Evolutionary conservation across 805 yeast genomes (phyloP).

Genomic region (Kodamaea kaohsiungensis): DNA sequence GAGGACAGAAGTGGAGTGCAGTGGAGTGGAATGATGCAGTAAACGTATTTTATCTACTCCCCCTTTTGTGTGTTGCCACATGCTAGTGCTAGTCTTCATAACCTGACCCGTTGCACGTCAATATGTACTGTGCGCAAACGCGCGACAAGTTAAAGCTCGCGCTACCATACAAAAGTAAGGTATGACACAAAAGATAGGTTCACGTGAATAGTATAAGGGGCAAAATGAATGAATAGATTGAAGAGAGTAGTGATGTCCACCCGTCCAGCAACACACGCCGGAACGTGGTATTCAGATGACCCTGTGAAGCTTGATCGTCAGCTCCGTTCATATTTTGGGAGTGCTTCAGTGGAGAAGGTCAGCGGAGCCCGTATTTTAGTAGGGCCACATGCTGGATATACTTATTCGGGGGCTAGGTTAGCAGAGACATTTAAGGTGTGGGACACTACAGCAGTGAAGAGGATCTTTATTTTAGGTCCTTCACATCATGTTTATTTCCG

Average conservation of each 20-base stretch:
- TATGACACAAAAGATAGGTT: not conserved
- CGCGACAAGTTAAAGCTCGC: not conserved
- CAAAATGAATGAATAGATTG: not conserved
- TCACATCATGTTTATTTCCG: slow-evolving; percentile 85
- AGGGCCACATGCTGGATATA: slow-evolving; percentile 83
- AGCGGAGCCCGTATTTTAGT: slow-evolving; percentile 42
- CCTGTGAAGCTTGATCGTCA: slow-evolving; percentile 47
- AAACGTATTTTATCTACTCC: too few species aligned
- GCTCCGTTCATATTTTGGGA: slow-evolving; percentile 47
- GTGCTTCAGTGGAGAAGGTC: slow-evolving; percentile 30
- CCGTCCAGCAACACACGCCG: slow-evolving; percentile 84
- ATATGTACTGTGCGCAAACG: not conserved
- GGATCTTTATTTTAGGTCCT: slow-evolving; percentile 87
- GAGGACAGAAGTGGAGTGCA: too few species aligned
- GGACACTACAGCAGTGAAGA: slow-evolving; percentile 56
- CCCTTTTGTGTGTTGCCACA: too few species aligned
- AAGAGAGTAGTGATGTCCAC: slow-evolving; percentile 16
- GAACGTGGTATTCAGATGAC: slow-evolving; percentile 77
- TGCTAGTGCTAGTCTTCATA: not conserved
- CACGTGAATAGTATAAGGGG: not conserved
- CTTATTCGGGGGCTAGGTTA: slow-evolving; percentile 75
- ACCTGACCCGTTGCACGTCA: not conserved
- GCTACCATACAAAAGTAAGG: not conserved
- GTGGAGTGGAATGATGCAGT: too few species aligned
- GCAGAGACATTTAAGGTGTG: slow-evolving; percentile 75